Percentiles rank a stretch among this genome's conserved stretches.
These are phyloP conservation scores for Pseudozyma thailandica DNA, from an alignment of 1,284 basidiomycete genomes.

Conservation along the genomic window DNA sequence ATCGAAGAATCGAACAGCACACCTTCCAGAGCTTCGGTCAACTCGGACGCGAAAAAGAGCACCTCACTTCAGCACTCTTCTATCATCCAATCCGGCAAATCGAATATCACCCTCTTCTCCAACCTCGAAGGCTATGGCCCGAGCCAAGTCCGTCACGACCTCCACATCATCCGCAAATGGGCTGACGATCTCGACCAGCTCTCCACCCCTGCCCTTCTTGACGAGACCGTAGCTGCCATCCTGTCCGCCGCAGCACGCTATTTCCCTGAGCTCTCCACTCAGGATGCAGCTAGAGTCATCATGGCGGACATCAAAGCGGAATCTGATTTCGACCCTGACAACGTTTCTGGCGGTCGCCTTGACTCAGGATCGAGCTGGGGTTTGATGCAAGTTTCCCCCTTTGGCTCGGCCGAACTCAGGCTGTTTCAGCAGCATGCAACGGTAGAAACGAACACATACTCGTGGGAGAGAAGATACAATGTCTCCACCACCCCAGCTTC, in stretches of 20 bases:
- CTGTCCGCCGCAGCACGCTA: slow-evolving; percentile 61
- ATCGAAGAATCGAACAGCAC: no score
- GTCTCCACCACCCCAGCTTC: slow-evolving; percentile 17
- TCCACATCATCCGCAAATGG: slow-evolving; percentile 62
- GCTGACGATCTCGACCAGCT: slow-evolving; percentile 54
- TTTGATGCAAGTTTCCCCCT: slow-evolving; percentile 61
- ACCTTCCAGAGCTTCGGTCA: no score
- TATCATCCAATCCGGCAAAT: slow-evolving; percentile 11
- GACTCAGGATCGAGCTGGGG: slow-evolving; percentile 61
- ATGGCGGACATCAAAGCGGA: slow-evolving; percentile 66
- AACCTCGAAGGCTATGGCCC: slow-evolving; percentile 57
- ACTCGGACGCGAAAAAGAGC: no score
- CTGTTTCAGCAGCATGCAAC: slow-evolving; percentile 55
- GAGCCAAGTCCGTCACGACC: slow-evolving; percentile 52
- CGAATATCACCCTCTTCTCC: slow-evolving; percentile 35
- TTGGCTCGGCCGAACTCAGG: slow-evolving; percentile 47
- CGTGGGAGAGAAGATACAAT: slow-evolving; percentile 43
- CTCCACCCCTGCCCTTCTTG: slow-evolving; percentile 38
- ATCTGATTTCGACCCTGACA: slow-evolving; percentile 53
- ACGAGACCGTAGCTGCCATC: slow-evolving; percentile 63
- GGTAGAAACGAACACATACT: slow-evolving; percentile 43
- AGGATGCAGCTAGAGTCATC: slow-evolving; percentile 53
- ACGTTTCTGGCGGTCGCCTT: slow-evolving; percentile 50
- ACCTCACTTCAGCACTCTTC: slow-evolving; percentile 5
- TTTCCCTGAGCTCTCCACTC: slow-evolving; percentile 62